A percentile compares a stretch with the other conserved stretches of the same genome.
These are phyloP conservation scores for Cytospora paraplurivora DNA, from an alignment of 2,329 filamentous ascomycete genomes.

Conservation along the genomic window DNA sequence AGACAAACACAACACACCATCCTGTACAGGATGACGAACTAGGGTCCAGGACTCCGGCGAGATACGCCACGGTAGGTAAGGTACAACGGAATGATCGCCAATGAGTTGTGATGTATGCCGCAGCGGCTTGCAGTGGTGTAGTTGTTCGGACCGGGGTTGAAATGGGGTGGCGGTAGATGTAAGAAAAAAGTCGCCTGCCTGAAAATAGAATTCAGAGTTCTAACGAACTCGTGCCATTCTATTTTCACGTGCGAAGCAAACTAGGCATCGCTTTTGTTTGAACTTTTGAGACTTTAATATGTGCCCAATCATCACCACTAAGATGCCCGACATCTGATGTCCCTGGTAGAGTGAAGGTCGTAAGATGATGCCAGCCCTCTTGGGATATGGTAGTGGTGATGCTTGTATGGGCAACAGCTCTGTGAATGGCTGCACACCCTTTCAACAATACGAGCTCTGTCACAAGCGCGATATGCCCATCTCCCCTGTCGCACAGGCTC, in stretches of 20 bases:
- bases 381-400: background rate
- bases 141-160: background rate
- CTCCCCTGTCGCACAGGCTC: background rate
- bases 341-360: background rate
- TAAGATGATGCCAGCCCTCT: background rate
- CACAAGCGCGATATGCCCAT: background rate
- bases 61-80: background rate
- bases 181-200: background rate
- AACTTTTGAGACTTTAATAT: background rate
- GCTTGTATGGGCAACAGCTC: background rate
- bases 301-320: background rate
- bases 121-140: background rate
- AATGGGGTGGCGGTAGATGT: background rate
- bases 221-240: slow-evolving; percentile 3
- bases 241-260: slow-evolving; percentile 5
- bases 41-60: background rate
- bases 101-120: background rate
- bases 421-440: slow-evolving; percentile 10
- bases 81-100: background rate
- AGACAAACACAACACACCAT: slow-evolving; percentile 1
- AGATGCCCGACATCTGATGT: background rate
- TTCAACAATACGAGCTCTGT: slow-evolving; percentile 11
- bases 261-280: slow-evolving; percentile 1
- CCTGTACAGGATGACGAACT: background rate
- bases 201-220: background rate